Evolutionary conservation across 1,284 basidiomycete genomes (phyloP), one percentile per base, ranked within the genome.

Genomic region (Puccinia triticina): DNA sequence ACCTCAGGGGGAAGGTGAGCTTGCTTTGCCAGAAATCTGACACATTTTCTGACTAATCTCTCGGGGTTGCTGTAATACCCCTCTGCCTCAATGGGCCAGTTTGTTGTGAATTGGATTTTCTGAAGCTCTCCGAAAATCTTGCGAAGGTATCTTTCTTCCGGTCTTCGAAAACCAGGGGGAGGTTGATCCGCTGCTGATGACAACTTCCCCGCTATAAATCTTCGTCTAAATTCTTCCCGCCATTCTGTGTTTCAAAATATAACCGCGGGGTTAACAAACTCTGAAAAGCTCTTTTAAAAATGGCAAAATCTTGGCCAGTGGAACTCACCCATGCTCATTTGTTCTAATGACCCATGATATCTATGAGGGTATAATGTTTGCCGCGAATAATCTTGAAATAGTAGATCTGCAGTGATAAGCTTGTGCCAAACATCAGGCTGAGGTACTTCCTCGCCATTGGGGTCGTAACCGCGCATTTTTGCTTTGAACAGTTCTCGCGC

Each of bases 331-430:
- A 77, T 29, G 48, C 61, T 64, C 7, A 66, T 37, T 66, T 77
- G 75, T 34, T 77, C 75, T 40, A 77, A 37, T 29, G 67, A 59
- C 23, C 50, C 75, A 67, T 77, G 75, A 67, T 66, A 77, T 40
- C 75, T 77, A 21, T 64, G 59, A 50, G 75, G 75, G 48, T 77
- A 77, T 16, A 43, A 32, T 4, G 75, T 77, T 26, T 48, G 43
- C 26, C 75, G 57, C 18, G 75, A 43, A 48, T 37, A 50, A 50
- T 77, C 61, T 77, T 53, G 57, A 67, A 77, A 77, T n/a, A 50
- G 29, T 34, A 64, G 75, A 46, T 77, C 75, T 29, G 75, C 59
- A 77, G 46, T 57, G 34, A 77, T 77, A 1, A 77, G 40, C 43
- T 67, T 46, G 34, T 21, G 50, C 75, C 75, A 77, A 29, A 66